Conservation (phyloP, 768 basidiomycete genomes). For the Crucibulum laeve region DNA sequence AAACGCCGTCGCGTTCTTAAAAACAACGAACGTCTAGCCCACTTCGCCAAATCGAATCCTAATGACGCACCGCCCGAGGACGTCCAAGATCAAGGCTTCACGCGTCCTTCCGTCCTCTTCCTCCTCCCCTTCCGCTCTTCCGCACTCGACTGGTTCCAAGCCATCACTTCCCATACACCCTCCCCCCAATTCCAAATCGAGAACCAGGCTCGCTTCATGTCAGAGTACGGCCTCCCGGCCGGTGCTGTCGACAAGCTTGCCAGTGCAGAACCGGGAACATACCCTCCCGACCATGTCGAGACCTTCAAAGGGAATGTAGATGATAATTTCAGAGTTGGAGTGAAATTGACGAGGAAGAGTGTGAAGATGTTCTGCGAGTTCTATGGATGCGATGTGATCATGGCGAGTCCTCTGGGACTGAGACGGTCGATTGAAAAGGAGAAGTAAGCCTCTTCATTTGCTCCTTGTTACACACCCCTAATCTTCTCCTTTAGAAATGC, state of each 20-base stretch:
- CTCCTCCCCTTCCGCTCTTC: conserved; percentile 92
- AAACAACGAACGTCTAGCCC: conserved; percentile 89
- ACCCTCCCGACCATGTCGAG: conserved; percentile 86
- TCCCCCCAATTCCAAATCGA: conserved; percentile 77
- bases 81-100: conserved; percentile 96
- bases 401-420: conserved; percentile 91
- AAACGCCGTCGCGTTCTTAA: conserved; percentile 87
- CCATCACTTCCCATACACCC: conserved; percentile 74
- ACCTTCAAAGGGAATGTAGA: conserved; percentile 97
- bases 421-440: conserved; percentile 93
- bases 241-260: conserved; percentile 80
- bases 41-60: conserved; percentile 54
- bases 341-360: conserved; percentile 90
- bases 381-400: conserved; percentile 84
- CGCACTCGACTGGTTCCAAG: conserved; percentile 78
- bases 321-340: conserved; percentile 88
- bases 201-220: conserved; percentile 76
- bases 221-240: conserved; percentile 79
- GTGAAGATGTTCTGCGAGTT: conserved; percentile 90
- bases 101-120: conserved; percentile 89
- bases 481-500: conserved; percentile 47
- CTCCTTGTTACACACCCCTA: conserved; percentile 1
- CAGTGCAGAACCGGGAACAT: conserved; percentile 66
- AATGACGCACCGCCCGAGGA: conserved; percentile 60
- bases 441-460: conserved; percentile 50